Conservation (phyloP, 768 basidiomycete species). For the Suillus bovinus region DNA sequence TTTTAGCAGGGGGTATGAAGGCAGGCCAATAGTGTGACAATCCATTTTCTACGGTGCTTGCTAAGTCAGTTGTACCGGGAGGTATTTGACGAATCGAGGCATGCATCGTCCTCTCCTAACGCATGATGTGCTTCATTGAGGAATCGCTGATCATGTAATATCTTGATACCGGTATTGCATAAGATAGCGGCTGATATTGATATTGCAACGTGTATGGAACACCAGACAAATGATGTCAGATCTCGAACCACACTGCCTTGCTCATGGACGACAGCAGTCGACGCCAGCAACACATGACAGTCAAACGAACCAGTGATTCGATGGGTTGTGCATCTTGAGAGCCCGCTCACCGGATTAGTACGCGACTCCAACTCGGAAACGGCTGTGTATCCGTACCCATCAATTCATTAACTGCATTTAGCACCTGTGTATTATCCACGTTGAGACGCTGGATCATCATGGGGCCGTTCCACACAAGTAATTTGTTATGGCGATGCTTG, state of each 20-base stretch:
- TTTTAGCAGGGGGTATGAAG: background rate
- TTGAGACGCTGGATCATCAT: background rate
- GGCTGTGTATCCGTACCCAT: background rate
- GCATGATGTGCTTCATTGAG: conserved; percentile 82
- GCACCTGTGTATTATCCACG: background rate
- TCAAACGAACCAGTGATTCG: conserved; percentile 78
- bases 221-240: background rate
- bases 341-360: background rate
- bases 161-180: conserved; percentile 55
- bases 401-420: background rate
- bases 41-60: background rate
- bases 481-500: background rate
- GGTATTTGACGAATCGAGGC: too few relatives aligned
- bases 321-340: conserved; percentile 40
- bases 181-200: conserved; percentile 57
- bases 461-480: background rate
- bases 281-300: background rate
- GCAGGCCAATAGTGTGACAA: background rate
- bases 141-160: conserved; percentile 72
- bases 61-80: background rate
- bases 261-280: too few relatives aligned
- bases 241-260: conserved; percentile 77
- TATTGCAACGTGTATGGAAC: conserved; percentile 57
- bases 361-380: background rate
- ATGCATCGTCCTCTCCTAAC: too few relatives aligned